Evolutionary conservation across 345 rosid species (phyloP), one percentile per base, ranked within the genome.

Genomic region (Litchi chinensis): DNA sequence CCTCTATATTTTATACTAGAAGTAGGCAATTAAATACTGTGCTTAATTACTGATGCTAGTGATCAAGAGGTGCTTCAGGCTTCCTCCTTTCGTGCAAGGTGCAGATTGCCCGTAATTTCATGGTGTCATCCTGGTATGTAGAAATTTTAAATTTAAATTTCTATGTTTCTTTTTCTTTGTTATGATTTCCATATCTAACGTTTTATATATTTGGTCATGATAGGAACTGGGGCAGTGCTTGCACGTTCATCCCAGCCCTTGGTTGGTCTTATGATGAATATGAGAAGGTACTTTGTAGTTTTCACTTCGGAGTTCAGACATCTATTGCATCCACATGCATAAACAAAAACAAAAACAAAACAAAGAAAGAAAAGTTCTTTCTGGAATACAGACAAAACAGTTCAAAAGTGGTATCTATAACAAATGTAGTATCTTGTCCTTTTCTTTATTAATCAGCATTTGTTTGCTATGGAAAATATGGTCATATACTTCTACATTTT

Each of bases 221-320:
- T 81, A 93, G 99, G 69, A 81, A 87, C 87, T 54, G 99, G 98
- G 80, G 99, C 98, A 71, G 99, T 92, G 80, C 93, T 96, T 82
- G 99, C 99, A 74, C 98, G 99, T 68, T 96, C 99, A 68, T 94
- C 99, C 73, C 99, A 94, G 81, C 98, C 98, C 75, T 84, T 94
- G 69, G 99, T 93, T 80, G 99, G 99, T 81, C 90, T 94, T 52
- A 93, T 96, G 97, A 93, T 93, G 98, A 96, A 94, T 83, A 87
- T 91, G 92, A 91, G 99, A 81, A 96, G 98, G 98, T 94, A 90
- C 43, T 44, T 77, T 59, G 64, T 82, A 82, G 52, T 81, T 75
- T 54, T 65, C 68, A 52, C 50, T 65, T 66, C 57, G 26, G 52
- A 52, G 48, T 65, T 66, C 57, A 37, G 52, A 6, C 54, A 48